Conservation (phyloP, 2,329 filamentous ascomycete genomes). For the Triangularia verruculosa region DNA sequence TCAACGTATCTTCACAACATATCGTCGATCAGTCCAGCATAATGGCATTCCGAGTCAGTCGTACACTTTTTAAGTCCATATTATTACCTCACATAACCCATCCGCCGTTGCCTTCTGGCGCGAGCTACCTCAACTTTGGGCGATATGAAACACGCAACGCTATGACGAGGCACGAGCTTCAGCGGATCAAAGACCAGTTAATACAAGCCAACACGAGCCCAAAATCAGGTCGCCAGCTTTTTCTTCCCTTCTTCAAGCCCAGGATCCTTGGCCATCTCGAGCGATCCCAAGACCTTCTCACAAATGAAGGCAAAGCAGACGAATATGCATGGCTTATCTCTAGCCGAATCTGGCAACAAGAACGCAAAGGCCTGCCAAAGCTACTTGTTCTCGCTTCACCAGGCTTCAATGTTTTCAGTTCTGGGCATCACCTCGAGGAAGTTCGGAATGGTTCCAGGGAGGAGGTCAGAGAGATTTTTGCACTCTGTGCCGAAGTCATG, state of each 20-base stretch:
- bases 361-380: constrained; percentile 28
- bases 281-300: neutral
- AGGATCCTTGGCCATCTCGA: constrained; percentile 22
- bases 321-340: constrained; percentile 32
- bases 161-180: constrained; percentile 16
- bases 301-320: constrained; percentile 1
- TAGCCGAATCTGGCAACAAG: constrained; percentile 25
- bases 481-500: constrained; percentile 34
- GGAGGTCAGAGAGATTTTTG: constrained; percentile 27
- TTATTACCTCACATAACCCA: neutral
- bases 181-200: constrained; percentile 17
- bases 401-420: constrained; percentile 31
- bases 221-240: constrained; percentile 20
- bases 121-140: constrained; percentile 18
- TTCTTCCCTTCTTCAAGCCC: constrained; percentile 32
- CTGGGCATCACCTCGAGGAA: constrained; percentile 34
- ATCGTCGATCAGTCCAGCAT: neutral
- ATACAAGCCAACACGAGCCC: constrained; percentile 19
- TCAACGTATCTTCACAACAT: neutral
- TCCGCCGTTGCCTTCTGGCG: constrained; percentile 7
- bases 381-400: constrained; percentile 34
- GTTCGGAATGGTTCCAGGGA: constrained; percentile 17
- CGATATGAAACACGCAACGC: constrained; percentile 13
- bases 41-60: neutral
- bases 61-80: too few relatives aligned